Evolutionary conservation across 495 filamentous ascomycete genomes (phyloP).

Genomic region (Penicillium waksmanii): DNA sequence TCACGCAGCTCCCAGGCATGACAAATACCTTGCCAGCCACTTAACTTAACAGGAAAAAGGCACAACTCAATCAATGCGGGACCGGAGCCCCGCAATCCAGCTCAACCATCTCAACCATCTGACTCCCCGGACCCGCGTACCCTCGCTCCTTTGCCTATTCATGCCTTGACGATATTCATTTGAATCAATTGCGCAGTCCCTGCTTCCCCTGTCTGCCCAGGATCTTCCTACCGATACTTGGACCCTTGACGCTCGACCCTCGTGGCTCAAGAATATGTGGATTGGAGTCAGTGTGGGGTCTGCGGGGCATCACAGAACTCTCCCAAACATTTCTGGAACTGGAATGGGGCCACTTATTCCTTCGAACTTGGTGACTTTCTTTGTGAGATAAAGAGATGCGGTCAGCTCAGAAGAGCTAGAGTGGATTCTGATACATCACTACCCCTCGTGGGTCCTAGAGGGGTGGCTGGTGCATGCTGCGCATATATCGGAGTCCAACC

Average conservation of each 20-base stretch:
- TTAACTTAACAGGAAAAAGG: neutral
- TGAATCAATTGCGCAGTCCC: no score
- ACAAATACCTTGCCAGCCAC: neutral
- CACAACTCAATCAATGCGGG: no score
- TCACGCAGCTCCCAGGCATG: neutral
- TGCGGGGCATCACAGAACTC: slow-evolving; percentile 1
- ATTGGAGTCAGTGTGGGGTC: slow-evolving; percentile 5
- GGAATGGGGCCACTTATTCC: neutral
- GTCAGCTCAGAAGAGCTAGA: slow-evolving; percentile 1
- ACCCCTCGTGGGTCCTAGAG: slow-evolving; percentile 1
- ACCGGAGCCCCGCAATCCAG: no score
- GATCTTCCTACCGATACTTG: no score
- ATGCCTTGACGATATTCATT: no score
- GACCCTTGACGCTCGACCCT: no score
- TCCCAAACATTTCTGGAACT: neutral
- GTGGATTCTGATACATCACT: slow-evolving; percentile 3
- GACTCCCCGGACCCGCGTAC: no score
- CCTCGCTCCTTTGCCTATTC: no score
- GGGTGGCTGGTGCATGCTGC: neutral
- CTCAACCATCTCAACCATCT: no score
- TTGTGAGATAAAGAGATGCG: slow-evolving; percentile 3
- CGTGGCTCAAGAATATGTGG: neutral
- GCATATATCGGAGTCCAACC: neutral
- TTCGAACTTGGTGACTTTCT: neutral
- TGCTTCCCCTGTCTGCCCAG: no score